phyloP scores from a whole-genome alignment of 202 grass and related monocot genomes.

The Cymbopogon flexuosus region DNA sequence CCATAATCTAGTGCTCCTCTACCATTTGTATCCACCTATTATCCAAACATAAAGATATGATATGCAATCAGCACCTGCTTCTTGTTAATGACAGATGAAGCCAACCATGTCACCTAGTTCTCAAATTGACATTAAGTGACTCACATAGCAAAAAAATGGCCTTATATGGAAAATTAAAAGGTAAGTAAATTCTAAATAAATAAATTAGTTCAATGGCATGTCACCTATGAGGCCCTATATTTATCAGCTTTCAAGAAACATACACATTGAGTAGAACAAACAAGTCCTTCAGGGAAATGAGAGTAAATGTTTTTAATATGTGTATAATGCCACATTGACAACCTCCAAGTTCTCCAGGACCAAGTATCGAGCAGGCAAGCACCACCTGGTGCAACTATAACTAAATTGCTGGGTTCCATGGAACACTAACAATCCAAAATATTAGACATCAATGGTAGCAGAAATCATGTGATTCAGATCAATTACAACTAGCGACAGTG shows the following conservation, averaged over 20 bases:
- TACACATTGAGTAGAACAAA: background rate
- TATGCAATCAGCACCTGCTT: slow-evolving; percentile 2
- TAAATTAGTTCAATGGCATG: background rate
- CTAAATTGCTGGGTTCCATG: background rate
- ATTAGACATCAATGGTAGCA: background rate
- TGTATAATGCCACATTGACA: background rate
- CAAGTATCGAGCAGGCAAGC: background rate
- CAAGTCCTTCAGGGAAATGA: background rate
- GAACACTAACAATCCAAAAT: background rate
- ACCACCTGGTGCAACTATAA: background rate
- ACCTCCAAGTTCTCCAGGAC: background rate
- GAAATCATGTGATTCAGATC: background rate
- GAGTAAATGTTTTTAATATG: background rate
- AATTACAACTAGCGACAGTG: background rate
- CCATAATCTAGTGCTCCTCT: slow-evolving; percentile 95
- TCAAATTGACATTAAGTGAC: background rate
- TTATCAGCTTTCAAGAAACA: slow-evolving; percentile 2
- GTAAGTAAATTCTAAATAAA: background rate
- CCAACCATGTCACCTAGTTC: background rate
- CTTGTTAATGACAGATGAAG: background rate
- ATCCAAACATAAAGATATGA: slow-evolving; percentile 23
- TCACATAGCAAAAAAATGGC: background rate
- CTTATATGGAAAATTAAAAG: background rate
- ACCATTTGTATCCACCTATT: slow-evolving; percentile 88
- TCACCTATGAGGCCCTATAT: background rate